phyloP scores from a whole-genome alignment of 352 stramenopile genomes.

The Albugo candida region DNA sequence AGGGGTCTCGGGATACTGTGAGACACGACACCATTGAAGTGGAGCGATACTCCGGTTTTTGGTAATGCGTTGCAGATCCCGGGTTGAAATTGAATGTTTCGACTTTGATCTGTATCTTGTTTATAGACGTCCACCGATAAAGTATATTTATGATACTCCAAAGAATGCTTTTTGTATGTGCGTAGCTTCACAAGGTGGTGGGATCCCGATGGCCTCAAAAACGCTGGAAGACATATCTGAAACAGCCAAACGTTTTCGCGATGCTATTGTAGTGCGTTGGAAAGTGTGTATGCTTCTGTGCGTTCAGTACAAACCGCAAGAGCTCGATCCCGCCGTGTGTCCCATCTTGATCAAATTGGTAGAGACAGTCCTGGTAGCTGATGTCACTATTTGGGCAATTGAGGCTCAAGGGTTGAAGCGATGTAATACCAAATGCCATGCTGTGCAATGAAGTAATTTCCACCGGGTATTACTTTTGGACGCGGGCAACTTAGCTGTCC shows the following conservation, averaged over 20 bases:
- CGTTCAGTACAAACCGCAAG: conserved; percentile 14
- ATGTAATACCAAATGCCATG: conserved; percentile 2
- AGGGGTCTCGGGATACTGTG: conserved; percentile 8
- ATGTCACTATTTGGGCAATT: conserved; percentile 1
- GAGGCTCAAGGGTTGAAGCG: neutral
- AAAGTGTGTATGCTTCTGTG: conserved; percentile 22
- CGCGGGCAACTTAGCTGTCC: conserved; percentile 3
- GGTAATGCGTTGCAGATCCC: conserved; percentile 7
- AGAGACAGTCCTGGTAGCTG: neutral
- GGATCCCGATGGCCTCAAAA: conserved; percentile 4
- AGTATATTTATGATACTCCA: neutral
- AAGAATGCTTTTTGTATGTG: neutral
- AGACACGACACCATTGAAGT: conserved; percentile 2
- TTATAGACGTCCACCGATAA: neutral
- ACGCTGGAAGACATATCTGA: conserved; percentile 1
- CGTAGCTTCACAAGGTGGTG: conserved; percentile 1
- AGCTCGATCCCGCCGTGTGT: conserved; percentile 11
- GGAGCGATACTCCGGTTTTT: conserved; percentile 2
- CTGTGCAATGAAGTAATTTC: neutral
- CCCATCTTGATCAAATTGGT: neutral
- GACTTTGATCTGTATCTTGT: conserved; percentile 12
- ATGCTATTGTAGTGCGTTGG: conserved; percentile 27
- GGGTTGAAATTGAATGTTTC: conserved; percentile 10
- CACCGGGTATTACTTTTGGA: conserved; percentile 2
- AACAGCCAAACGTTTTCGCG: conserved; percentile 2